Conservation (phyloP, 1,139 yeast species). For the Magnusiomyces sp. region DNA sequence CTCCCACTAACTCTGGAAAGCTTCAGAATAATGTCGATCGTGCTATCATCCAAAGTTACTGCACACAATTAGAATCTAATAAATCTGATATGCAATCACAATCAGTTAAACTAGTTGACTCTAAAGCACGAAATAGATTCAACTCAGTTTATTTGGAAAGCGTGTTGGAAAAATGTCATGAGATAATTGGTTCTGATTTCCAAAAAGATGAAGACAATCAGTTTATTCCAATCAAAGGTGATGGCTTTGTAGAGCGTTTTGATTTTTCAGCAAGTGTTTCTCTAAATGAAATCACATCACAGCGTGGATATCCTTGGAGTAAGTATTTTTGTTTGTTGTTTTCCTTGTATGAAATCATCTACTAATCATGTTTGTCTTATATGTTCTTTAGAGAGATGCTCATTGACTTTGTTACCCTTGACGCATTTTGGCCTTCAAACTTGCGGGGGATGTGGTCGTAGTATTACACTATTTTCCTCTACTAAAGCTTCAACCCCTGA, state of each 20-base stretch:
- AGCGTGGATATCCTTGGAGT: constrained; percentile 6
- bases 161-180: too few relatives aligned
- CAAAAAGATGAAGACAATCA: not conserved
- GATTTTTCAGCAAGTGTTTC: not conserved
- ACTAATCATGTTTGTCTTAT: not conserved
- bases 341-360: not conserved
- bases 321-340: not conserved
- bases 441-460: constrained; percentile 1
- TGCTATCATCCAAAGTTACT: not conserved
- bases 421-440: not conserved
- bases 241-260: constrained; percentile 1
- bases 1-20: not conserved
- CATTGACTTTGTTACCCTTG: constrained; percentile 2
- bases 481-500: too few relatives aligned
- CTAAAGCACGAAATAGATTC: not conserved
- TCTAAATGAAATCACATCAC: not conserved
- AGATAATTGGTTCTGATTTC: not conserved
- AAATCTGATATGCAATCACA: not conserved
- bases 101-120: not conserved
- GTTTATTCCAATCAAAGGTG: not conserved
- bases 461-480: not conserved
- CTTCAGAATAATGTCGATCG: not conserved
- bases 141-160: not conserved
- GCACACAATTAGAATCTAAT: not conserved
- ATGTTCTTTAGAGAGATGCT: constrained; percentile 1